Base-by-base conservation (phyloP, 306 rosid species). In the Rubus idaeus region DNA sequence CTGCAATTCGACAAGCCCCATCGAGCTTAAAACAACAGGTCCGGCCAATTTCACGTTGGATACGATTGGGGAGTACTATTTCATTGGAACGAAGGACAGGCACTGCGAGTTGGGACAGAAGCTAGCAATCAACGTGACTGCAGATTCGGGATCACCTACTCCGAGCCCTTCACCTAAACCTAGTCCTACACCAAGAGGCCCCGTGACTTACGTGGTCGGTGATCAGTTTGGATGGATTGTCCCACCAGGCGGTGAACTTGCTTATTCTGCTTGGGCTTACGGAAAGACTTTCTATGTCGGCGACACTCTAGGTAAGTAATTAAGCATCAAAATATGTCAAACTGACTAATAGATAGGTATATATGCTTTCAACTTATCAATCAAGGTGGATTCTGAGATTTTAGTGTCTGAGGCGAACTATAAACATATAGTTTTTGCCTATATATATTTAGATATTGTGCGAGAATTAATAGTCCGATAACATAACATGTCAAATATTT, bases 31-130 rank as follows among this genome's bases (percentile, higher is more conserved):
- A 45, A 74, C 75, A 40, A 76, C 75, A 1, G 84, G 84, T 56
- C 91, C 91, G 10, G 88, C 89, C 47, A 87, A 82, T 55, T 83
- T 87, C 86, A 78, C 87, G 0, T 73, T 89, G 78, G 75, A 85
- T 21, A 30, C 68, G 6, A 61, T 45, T 10, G 93, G 89, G 7
- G 81, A 61, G 23, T 85, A 77, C 85, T 89, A 77, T 65, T 89
- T 89, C 88, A 89, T 82, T 20, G 79, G 86, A 56, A 87, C 93
- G 66, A 63, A 81, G 66, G 82, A 83, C 60, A 37, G 37, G 5
- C 77, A 82, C 79, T 88, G 92, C 55, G 0, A 17, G 11, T 5
- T 4, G 52, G 92, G 92, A 44, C 90, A 88, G 63, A 84, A 45
- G 80, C 80, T 88, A 40, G 80, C 83, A 67, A 56, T 86, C 55